Evolutionary conservation across 2,329 filamentous ascomycete species (phyloP).

Genomic region (Ophiocordyceps camponoti-saundersi): DNA sequence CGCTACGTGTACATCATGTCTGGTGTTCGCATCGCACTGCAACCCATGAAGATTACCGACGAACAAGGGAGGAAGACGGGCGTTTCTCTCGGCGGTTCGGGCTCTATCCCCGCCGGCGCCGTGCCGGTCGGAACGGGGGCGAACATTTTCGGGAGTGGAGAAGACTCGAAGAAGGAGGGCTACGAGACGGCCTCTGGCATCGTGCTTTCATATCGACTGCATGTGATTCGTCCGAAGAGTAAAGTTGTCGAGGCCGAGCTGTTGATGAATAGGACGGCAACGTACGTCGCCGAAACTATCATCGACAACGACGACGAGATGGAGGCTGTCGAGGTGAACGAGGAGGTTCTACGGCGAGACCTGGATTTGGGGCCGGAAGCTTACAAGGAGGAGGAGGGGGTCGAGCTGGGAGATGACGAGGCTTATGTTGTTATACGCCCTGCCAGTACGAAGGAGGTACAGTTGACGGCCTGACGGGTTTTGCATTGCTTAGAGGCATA

Average conservation of each 20-base stretch:
- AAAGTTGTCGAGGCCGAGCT: not conserved
- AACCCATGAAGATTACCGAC: not conserved
- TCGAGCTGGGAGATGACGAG: not conserved
- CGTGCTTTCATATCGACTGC: not conserved
- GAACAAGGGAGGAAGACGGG: not conserved
- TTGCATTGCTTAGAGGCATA: too few relatives aligned
- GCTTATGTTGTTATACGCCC: not conserved
- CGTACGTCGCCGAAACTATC: not conserved
- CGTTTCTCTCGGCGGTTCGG: not conserved
- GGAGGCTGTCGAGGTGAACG: not conserved
- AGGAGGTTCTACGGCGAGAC: not conserved
- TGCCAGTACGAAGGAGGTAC: not conserved
- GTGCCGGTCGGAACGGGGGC: not conserved
- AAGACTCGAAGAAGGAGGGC: not conserved
- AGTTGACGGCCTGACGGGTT: too few relatives aligned
- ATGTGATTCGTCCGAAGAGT: not conserved
- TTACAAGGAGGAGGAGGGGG: not conserved
- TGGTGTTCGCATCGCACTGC: not conserved
- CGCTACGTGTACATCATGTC: not conserved
- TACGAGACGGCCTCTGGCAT: not conserved
- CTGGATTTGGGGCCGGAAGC: slow-evolving; percentile 1
- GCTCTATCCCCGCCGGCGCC: not conserved
- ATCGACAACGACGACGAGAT: not conserved
- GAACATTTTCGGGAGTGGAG: not conserved
- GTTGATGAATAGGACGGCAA: not conserved